Evolutionary conservation across 78 protist species (phyloP), one percentile per base, ranked within the genome.

Genomic region (Chrysochromulina parva): DNA sequence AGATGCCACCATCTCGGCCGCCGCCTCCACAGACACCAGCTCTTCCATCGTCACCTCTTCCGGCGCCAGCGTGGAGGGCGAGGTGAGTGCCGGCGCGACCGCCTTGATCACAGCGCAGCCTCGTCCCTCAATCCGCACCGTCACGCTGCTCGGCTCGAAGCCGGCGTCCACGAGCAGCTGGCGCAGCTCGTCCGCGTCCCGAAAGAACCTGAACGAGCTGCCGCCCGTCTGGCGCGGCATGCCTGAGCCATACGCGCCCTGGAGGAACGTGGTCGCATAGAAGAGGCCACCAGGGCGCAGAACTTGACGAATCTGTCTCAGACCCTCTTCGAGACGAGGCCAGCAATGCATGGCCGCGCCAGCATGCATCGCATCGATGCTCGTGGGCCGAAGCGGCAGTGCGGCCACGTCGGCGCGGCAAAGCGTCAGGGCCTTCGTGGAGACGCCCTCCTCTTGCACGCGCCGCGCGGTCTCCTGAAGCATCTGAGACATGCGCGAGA

Each of bases 341-440:
- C 84, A 74, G 24, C 48, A 74, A 14, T 74, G 84, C 11, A 74
- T 22, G 10, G 84, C 84, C n/a, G 55, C 84, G 22, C 84, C 84
- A 10, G 84, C 84, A 14, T 74, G 84, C 84, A 74, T 48, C 28
- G 84, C 84, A 9, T 74, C 58, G 55, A 74, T 4, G 14, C 57
- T 1, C 24, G 20, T 57, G n/a, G 5, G 0, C 26, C 17, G 53
- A 26, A 74, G 1, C 13, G 84, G 84, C 53, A 74, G 84, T 17
- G 1, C 2, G 10, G 84, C 84, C 24, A 74, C 84, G 55, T 74
- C 84, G 28, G 47, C 14, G 55, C 84, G 84, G 78, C 28, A n/a
- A 2, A 69, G 78, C 84, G 2, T 28, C 17, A 74, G 55, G 22
- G 3, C n/a, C 24, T 22, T 19, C 24, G 58, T 2, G 14, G 84